Evolutionary conservation across 805 yeast genomes (phyloP), one percentile per base, ranked within the genome.

Genomic region (Metschnikowia gruessii): DNA sequence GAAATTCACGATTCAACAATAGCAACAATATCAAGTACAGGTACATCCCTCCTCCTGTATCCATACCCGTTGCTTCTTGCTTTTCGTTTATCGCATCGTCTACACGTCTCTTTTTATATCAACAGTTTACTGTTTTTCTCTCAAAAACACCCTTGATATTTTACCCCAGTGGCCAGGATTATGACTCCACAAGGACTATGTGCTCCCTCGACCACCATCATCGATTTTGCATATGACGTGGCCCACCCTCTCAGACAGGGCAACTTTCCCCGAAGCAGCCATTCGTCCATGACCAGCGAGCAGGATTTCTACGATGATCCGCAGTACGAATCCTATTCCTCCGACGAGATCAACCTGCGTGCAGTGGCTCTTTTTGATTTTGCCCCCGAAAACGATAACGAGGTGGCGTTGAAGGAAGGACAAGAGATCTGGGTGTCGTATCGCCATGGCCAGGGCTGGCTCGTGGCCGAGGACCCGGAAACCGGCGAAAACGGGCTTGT

Each of bases 381-480:
- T 61, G 76, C 70, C 36, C 96, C 98, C 0, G 98, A 94, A 62
- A 94, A 94, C 64, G 96, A 89, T 57, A 94, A 94, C 64, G 99
- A 94, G 60, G 80, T 91, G 37, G 79, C 76, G 10, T 69, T 94
- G 28, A 66, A 60, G 12, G 95, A 85, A 57, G 96, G 96, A 30
- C 97, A 94, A 65, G 64, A 80, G 12, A 80, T 94, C 2, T 84
- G 90, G 79, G 85, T 94, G 26, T 81, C 85, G 49, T 92, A 91
- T 64, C 80, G 95, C 47, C 96, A 92, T 63, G 98, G 98, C 21
- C 97, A 92, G 63, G 99, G 99, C 7, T 94, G 99, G 99, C 76
- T 94, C 3, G 97, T 94, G 42, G 98, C 97, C 0, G 82, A 80
- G 56, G 90, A 89, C 58, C 84, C 87, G 1, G 73, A 60, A 22